Conservation (phyloP, 176 grass and related monocot species). For the Leersia perrieri region DNA sequence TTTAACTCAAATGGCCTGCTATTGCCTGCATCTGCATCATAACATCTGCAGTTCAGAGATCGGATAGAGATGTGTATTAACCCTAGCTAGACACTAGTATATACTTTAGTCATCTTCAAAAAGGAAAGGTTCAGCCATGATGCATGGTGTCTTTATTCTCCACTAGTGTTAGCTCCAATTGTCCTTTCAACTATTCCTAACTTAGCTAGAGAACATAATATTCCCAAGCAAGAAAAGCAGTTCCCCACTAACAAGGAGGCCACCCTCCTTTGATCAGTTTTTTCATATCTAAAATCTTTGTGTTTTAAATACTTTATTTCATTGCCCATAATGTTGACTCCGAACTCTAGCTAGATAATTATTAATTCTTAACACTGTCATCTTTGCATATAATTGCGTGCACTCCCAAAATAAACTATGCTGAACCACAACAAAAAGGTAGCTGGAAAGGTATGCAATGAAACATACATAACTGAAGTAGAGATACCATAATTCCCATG, state of each 20-base stretch:
- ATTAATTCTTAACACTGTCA: background rate
- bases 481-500: constrained; percentile 31
- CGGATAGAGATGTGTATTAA: background rate
- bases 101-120: constrained; percentile 23
- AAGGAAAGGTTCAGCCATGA: constrained; percentile 26
- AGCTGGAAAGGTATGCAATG: background rate
- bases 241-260: constrained; percentile 40
- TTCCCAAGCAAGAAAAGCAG: constrained; percentile 32
- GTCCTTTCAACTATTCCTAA: constrained; percentile 26
- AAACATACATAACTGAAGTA: constrained; percentile 1
- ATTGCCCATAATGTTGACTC: constrained; percentile 51
- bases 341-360: constrained; percentile 4
- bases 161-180: constrained; percentile 36
- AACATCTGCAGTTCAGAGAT: background rate
- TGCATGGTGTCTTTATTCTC: constrained; percentile 45
- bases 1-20: background rate
- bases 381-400: constrained; percentile 27
- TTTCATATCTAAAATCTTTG: constrained; percentile 35
- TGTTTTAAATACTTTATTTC: constrained; percentile 24
- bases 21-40: background rate
- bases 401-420: constrained; percentile 14
- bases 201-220: constrained; percentile 28
- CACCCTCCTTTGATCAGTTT: constrained; percentile 39
- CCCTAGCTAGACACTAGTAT: background rate
- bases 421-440: background rate